Evolutionary conservation across 2,329 filamentous ascomycete species (phyloP), one percentile per base, ranked within the genome.

Genomic region (Alternaria angustiovoidea): DNA sequence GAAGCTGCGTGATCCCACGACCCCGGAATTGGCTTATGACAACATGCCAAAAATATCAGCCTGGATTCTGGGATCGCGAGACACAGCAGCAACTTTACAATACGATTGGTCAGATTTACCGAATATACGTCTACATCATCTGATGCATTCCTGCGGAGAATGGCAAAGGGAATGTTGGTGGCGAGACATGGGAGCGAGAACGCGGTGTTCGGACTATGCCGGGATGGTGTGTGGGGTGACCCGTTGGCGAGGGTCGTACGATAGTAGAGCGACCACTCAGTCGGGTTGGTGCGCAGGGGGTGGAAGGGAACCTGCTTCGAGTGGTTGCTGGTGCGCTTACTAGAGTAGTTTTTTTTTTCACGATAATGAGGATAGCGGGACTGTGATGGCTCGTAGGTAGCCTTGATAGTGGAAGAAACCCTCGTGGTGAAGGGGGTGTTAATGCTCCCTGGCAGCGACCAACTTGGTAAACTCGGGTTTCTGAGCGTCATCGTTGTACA

Each of bases 181-280:
- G 55, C 55, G 55, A 58, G 49, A 57, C 47, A 53, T 26, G 16
- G 18, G 5, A 28, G 14, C 20, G 5, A 28, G n/a, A 39, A 49
- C 12, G 32, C 24, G 41, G 55, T 44, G 48, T 28, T 54, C 41
- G 55, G 55, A 32, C 48, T 30, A 20, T 54, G 49, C 55, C 49
- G 55, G 49, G 9, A 54, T 54, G 32, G 20, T 20, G 24, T 43
- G 55, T 58, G 55, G 55, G 41, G 55, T 58, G 55, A 58, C 42
- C 20, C 18, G 24, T 54, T 41, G 20, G 32, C 51, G 42, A 44
- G 32, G 9, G 55, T 54, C 55, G 55, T 58, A 58, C 55, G 55
- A 58, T 54, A 16, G 49, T 58, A 32, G 28, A 28, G 38, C 36
- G 51, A 58, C 49, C 49, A 24, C 30, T 38, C 46, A 26, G 20